Conservation (phyloP, 2,329 filamentous ascomycete species). For the Fusarium sp. region DNA sequence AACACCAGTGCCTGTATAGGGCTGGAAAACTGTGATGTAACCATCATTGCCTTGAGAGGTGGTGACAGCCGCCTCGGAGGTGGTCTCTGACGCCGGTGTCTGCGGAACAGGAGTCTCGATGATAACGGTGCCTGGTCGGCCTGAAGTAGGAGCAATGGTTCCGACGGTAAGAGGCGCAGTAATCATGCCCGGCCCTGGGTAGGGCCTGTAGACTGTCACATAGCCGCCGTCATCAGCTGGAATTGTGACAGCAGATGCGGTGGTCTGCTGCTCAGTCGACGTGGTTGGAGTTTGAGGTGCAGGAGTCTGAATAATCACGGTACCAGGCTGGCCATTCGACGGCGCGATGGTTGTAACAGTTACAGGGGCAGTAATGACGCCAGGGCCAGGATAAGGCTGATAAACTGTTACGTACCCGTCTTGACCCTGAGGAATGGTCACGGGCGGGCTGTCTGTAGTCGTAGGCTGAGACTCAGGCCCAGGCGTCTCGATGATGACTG, state of each 20-base stretch:
- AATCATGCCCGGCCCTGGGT: constrained; percentile 34
- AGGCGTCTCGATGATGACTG: constrained; percentile 38
- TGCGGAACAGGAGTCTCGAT: constrained; percentile 34
- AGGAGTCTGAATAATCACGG: constrained; percentile 38
- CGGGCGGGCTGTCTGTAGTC: constrained; percentile 15
- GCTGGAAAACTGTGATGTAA: constrained; percentile 29
- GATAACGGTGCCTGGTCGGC: constrained; percentile 32
- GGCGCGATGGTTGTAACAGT: constrained; percentile 32
- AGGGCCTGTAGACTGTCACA: constrained; percentile 33
- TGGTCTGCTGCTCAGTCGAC: background rate
- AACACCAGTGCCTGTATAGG: constrained; percentile 22
- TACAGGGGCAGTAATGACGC: constrained; percentile 27
- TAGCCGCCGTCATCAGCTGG: constrained; percentile 20
- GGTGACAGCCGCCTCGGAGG: background rate
- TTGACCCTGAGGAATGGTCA: constrained; percentile 35
- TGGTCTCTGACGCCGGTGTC: background rate
- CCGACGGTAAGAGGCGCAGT: constrained; percentile 30
- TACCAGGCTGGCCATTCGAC: constrained; percentile 31
- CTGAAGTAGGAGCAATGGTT: constrained; percentile 22
- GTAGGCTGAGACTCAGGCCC: constrained; percentile 9
- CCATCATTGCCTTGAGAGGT: constrained; percentile 25
- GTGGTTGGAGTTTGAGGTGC: background rate
- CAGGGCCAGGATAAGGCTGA: constrained; percentile 28
- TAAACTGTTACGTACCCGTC: constrained; percentile 38
- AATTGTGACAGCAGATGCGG: constrained; percentile 23